Percentiles rank a stretch among this genome's conserved stretches.
These are phyloP conservation scores for Lactarius vividus DNA, from an alignment of 768 basidiomycete genomes.

Conservation along the genomic window DNA sequence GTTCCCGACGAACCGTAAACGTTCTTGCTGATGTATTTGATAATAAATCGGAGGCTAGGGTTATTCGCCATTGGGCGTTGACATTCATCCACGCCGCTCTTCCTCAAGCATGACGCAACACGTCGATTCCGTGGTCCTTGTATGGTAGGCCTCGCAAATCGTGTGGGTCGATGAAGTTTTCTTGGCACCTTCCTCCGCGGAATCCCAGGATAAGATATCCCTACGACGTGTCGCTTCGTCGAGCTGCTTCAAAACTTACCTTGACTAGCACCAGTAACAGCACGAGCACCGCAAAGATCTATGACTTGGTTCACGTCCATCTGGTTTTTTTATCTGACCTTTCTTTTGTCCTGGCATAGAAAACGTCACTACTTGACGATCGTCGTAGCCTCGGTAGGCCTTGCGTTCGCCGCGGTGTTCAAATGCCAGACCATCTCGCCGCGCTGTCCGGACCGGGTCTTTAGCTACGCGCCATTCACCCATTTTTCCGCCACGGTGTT, in stretches of 20 bases:
- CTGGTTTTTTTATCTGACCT: not conserved
- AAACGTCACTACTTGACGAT: not conserved
- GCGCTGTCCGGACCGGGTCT: constrained; percentile 35
- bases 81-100: too few relatives aligned
- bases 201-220: not conserved
- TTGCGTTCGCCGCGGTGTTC: not conserved
- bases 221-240: not conserved
- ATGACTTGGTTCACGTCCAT: not conserved
- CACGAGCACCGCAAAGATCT: not conserved
- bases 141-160: not conserved
- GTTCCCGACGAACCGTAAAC: not conserved
- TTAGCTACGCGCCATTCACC: constrained; percentile 46
- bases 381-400: not conserved
- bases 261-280: not conserved
- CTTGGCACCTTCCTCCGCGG: not conserved
- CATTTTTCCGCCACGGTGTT: constrained; percentile 50
- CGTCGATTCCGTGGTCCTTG: not conserved
- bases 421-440: not conserved
- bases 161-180: too few relatives aligned
- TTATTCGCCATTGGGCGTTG: not conserved
- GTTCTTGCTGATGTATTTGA: not conserved
- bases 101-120: too few relatives aligned
- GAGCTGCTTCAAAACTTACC: not conserved
- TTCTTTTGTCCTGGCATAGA: not conserved
- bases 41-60: not conserved